Percentiles rank a stretch among this genome's conserved stretches.
These are phyloP conservation scores for Cinchona pubescens DNA, from an alignment of 257 asterid species.

Conservation along the genomic window DNA sequence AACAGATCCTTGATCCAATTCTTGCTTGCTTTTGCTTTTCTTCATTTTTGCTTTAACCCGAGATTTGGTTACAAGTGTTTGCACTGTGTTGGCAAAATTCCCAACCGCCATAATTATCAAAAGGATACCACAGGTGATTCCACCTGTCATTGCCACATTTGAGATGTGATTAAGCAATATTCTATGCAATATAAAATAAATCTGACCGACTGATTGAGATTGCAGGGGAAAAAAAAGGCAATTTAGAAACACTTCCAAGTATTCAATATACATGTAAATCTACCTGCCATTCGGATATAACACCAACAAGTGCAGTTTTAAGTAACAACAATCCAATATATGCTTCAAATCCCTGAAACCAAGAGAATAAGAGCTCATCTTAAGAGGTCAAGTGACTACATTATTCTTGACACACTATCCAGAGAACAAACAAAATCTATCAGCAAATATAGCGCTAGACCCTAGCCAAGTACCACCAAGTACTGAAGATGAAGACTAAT, in stretches of 20 bases:
- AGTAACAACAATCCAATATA: slow-evolving; percentile 85
- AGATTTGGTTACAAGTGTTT: slow-evolving; percentile 77
- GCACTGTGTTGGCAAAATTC: slow-evolving; percentile 82
- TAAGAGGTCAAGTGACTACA: neutral
- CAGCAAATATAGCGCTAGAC: neutral
- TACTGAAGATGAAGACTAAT: neutral
- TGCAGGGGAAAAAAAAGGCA: neutral
- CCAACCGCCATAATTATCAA: slow-evolving; percentile 92
- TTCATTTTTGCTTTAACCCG: slow-evolving; percentile 82
- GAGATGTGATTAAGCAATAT: neutral
- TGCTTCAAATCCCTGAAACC: slow-evolving; percentile 79
- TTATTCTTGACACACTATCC: neutral
- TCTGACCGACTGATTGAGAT: neutral
- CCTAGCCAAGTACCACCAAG: neutral
- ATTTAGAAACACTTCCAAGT: neutral
- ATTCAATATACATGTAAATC: neutral
- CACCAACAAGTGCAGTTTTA: slow-evolving; percentile 68
- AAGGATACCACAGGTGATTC: slow-evolving; percentile 84
- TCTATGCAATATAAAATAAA: neutral
- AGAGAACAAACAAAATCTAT: neutral
- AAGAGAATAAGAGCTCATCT: slow-evolving; percentile 11
- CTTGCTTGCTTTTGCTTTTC: slow-evolving; percentile 73
- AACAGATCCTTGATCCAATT: slow-evolving; percentile 43
- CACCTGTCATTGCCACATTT: slow-evolving; percentile 47
- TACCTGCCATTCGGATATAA: slow-evolving; percentile 91